A percentile compares a stretch with the other conserved stretches of the same genome.
phyloP scores from a whole-genome alignment of 2,329 filamentous ascomycete species.

The Fusarium sp. region DNA sequence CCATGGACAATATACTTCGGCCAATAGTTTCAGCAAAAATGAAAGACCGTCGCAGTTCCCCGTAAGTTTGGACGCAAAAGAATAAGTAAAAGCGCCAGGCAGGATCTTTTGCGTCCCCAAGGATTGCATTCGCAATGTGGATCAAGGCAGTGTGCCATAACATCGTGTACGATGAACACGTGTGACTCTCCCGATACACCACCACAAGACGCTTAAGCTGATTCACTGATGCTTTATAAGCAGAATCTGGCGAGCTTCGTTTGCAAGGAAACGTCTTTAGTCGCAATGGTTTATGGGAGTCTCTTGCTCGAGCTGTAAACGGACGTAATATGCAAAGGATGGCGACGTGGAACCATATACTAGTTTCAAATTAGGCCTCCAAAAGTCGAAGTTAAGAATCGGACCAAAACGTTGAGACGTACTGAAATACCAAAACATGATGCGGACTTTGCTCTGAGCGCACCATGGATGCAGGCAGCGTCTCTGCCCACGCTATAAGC shows the following conservation, averaged over 20 bases:
- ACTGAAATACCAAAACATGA: constrained; percentile 56
- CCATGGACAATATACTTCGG: constrained; percentile 54
- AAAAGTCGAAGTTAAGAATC: neutral
- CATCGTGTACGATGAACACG: constrained; percentile 53
- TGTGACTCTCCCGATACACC: constrained; percentile 52
- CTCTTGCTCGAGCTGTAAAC: constrained; percentile 26
- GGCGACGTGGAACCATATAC: constrained; percentile 57
- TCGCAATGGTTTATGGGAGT: neutral
- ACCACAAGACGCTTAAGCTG: constrained; percentile 57
- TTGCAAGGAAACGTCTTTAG: constrained; percentile 50
- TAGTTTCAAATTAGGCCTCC: constrained; percentile 32
- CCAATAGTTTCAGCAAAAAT: constrained; percentile 54
- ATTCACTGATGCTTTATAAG: constrained; percentile 53
- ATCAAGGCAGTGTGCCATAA: constrained; percentile 58
- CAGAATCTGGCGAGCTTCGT: constrained; percentile 48
- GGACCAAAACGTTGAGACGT: constrained; percentile 27
- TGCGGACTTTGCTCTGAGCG: constrained; percentile 49
- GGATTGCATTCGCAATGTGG: constrained; percentile 56
- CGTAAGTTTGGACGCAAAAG: constrained; percentile 57
- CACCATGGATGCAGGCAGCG: constrained; percentile 47
- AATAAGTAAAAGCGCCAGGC: constrained; percentile 55
- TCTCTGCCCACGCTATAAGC: constrained; percentile 55
- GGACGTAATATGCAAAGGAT: constrained; percentile 55
- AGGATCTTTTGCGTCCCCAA: constrained; percentile 48
- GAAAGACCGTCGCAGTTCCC: constrained; percentile 52